Conservation (phyloP, 257 asterid species). For the Oldenlandia corymbosa region DNA sequence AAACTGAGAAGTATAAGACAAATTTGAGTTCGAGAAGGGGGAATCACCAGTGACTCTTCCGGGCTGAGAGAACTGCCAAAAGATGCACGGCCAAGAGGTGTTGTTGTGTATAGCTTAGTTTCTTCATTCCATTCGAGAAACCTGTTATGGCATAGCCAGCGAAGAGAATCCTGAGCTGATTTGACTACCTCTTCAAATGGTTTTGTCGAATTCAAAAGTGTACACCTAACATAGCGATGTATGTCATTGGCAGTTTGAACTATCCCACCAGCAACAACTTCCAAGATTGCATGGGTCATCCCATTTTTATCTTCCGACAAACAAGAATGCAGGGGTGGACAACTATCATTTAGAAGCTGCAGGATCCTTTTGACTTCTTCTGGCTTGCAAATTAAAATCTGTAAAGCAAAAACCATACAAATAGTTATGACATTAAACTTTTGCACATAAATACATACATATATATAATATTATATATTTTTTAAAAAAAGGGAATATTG, state of each 20-base stretch:
- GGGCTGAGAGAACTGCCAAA: slow-evolving; percentile 97
- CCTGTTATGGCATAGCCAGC: slow-evolving; percentile 88
- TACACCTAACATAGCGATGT: slow-evolving; percentile 91
- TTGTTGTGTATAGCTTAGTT: slow-evolving; percentile 77
- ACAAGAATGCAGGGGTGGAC: slow-evolving; percentile 94
- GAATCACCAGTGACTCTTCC: slow-evolving; percentile 89
- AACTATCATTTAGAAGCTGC: slow-evolving; percentile 71
- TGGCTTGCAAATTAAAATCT: slow-evolving; percentile 88
- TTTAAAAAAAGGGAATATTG: too few relatives aligned
- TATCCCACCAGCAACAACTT: slow-evolving; percentile 98
- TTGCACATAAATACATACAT: neutral
- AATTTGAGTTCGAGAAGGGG: slow-evolving; percentile 16
- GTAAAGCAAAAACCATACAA: slow-evolving; percentile 16
- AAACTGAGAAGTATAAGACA: slow-evolving; percentile 12
- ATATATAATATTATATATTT: too few relatives aligned
- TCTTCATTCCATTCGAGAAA: slow-evolving; percentile 92
- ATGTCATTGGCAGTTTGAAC: slow-evolving; percentile 94
- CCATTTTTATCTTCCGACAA: slow-evolving; percentile 97
- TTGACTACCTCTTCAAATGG: slow-evolving; percentile 96
- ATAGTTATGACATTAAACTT: slow-evolving; percentile 3
- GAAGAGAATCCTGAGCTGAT: slow-evolving; percentile 96
- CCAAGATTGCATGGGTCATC: slow-evolving; percentile 97
- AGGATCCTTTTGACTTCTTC: slow-evolving; percentile 75
- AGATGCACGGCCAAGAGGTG: slow-evolving; percentile 98
- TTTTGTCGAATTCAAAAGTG: slow-evolving; percentile 90